Evolutionary conservation across 148 eudicot species (phyloP), one percentile per base, ranked within the genome.

Genomic region (Heliamphora exappendiculata): DNA sequence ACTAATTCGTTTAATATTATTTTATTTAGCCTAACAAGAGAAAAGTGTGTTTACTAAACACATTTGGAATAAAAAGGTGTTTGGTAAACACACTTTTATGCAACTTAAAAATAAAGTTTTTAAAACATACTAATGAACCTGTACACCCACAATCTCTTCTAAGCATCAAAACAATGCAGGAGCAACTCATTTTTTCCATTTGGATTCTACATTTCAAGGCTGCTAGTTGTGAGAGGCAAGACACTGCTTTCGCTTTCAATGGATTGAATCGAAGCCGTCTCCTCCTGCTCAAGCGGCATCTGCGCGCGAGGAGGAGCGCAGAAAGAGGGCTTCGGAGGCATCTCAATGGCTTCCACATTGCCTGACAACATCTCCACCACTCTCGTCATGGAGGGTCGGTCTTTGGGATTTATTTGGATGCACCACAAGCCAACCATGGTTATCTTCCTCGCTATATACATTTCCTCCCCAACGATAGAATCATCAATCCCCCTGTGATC

Each of bases 381-480:
- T 65, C 70, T 29, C 7, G 41, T 31, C 69, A 75, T 75, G 36
- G 70, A 17, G 42, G 78, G 78, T 0, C 78, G 70, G 33, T 75
- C 70, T 60, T 19, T 75, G 12, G 78, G 78, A 34, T 75, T 75
- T 34, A 63, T 75, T 75, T 75, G 78, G 33, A 75, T 75, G 78
- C 78, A 75, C 78, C 78, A 75, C 16, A 75, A 33, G 13, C 69
- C 78, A 3, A 75, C 78, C 70, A 62, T 63, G 6, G 63, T 22
- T 70, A 75, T 59, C 47, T 75, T 75, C 36, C 58, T 75, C 14
- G 44, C 78, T 3, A 75, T 31, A 42, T 1, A 7, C 11, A 45
- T 58, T 63, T 45, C 70, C 37, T 75, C 78, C 31, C 58, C 78
- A 1, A 75, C 63, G 24, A 58, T 33, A 7, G 67, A 74, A 59